Evolutionary conservation across 2,329 filamentous ascomycete genomes (phyloP).

Genomic region (Dendrostoma leiphaemia): DNA sequence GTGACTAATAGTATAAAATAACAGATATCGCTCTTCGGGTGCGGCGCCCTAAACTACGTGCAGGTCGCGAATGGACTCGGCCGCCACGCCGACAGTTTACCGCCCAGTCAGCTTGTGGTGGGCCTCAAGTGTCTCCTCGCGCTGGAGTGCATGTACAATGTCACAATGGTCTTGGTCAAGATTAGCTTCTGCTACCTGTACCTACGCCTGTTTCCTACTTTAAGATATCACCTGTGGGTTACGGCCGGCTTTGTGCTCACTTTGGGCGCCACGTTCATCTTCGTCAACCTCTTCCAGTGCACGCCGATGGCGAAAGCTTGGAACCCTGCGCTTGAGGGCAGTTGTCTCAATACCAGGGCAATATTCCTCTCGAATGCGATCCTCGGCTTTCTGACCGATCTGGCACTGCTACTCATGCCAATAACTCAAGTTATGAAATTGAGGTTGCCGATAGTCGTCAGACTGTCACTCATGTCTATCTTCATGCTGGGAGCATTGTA

Average conservation of each 20-base stretch:
- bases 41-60: background rate
- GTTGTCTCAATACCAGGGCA: conserved; percentile 42
- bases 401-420: conserved; percentile 44
- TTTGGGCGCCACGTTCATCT: conserved; percentile 45
- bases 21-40: background rate
- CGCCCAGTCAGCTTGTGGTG: background rate
- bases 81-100: background rate
- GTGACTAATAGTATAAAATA: background rate
- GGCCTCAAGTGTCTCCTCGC: background rate
- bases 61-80: background rate
- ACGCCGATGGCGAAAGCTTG: conserved; percentile 45
- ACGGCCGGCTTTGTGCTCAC: conserved; percentile 40
- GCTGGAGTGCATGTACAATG: background rate
- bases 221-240: conserved; percentile 22
- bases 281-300: conserved; percentile 50
- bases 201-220: background rate
- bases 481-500: conserved; percentile 43
- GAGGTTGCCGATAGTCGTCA: conserved; percentile 39
- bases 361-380: conserved; percentile 51
- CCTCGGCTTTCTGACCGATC: conserved; percentile 45
- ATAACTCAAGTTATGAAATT: conserved; percentile 45
- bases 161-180: background rate
- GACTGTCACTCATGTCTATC: conserved; percentile 38
- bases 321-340: conserved; percentile 39
- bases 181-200: background rate